phyloP scores from a whole-genome alignment of 306 rosid species.

The Sophora flavescens region DNA sequence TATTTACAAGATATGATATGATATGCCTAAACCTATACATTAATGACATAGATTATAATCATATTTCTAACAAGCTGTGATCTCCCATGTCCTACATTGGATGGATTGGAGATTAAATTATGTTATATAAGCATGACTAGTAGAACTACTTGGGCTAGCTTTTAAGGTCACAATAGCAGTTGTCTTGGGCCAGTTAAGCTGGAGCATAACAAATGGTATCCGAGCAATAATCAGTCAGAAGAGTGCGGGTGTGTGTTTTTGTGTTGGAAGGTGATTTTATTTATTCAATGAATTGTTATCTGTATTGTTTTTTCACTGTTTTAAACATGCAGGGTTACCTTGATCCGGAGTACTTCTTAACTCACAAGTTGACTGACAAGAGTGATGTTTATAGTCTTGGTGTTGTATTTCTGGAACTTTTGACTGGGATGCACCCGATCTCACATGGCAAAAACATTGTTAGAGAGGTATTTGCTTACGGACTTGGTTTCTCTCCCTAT shows the following conservation, averaged over 20 bases:
- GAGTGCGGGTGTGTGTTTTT: background rate
- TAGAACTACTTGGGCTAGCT: background rate
- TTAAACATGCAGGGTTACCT: slow-evolving; percentile 82
- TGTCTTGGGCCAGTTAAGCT: background rate
- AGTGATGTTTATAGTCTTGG: slow-evolving; percentile 98
- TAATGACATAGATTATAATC: too few relatives aligned
- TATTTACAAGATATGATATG: too few relatives aligned
- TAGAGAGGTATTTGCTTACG: slow-evolving; percentile 75
- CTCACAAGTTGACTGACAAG: slow-evolving; percentile 90
- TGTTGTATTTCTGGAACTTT: slow-evolving; percentile 84
- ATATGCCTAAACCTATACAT: too few relatives aligned
- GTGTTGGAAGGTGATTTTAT: slow-evolving; percentile 1
- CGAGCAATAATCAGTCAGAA: background rate
- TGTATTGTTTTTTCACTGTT: slow-evolving; percentile 14
- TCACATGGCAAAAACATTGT: slow-evolving; percentile 92
- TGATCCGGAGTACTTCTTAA: slow-evolving; percentile 95
- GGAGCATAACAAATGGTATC: background rate
- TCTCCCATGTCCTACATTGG: too few relatives aligned
- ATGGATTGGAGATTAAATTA: background rate
- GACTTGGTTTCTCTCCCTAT: slow-evolving; percentile 35
- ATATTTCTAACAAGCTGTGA: too few relatives aligned
- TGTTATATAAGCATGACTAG: background rate
- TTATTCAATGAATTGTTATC: background rate
- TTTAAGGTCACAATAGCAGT: background rate
- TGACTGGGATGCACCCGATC: slow-evolving; percentile 94